A percentile compares a stretch with the other conserved stretches of the same genome.
Conservation (phyloP, 495 filamentous ascomycete species). For the Chaetomium cochliodes region DNA sequence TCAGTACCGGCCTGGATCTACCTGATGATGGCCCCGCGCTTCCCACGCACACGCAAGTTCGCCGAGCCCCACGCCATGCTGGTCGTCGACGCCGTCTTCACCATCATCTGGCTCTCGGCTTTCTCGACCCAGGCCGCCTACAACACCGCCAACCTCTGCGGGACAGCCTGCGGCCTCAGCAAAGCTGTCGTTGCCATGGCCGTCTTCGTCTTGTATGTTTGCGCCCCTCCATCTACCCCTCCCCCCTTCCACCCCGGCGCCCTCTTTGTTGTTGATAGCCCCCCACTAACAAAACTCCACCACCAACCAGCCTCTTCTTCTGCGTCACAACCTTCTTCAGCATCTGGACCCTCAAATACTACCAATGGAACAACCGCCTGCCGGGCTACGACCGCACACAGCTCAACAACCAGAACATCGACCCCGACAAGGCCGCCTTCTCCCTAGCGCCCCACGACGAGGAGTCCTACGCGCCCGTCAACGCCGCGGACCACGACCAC, state of each 20-base stretch:
- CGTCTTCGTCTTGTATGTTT: slow-evolving; percentile 74
- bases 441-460: slow-evolving; percentile 57
- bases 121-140: slow-evolving; percentile 75
- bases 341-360: slow-evolving; percentile 74
- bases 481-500: slow-evolving; percentile 45
- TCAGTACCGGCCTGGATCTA: slow-evolving; percentile 81
- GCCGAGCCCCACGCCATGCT: slow-evolving; percentile 82
- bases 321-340: slow-evolving; percentile 68
- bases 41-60: slow-evolving; percentile 73
- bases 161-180: slow-evolving; percentile 65
- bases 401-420: slow-evolving; percentile 52
- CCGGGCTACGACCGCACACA: slow-evolving; percentile 60
- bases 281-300: not conserved
- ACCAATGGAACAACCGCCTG: slow-evolving; percentile 70
- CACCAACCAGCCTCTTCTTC: slow-evolving; percentile 66
- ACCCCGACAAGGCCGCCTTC: slow-evolving; percentile 59
- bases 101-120: slow-evolving; percentile 80
- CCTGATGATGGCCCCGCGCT: slow-evolving; percentile 77
- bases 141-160: slow-evolving; percentile 51
- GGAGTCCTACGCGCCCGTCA: slow-evolving; percentile 50
- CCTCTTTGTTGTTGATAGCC: not conserved
- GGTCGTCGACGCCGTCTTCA: slow-evolving; percentile 67
- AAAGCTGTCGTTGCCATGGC: slow-evolving; percentile 75
- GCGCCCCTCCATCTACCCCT: not conserved
- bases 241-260: not conserved